Base-by-base conservation (phyloP, 106 monocot species). In the Apostasia ramifera region DNA sequence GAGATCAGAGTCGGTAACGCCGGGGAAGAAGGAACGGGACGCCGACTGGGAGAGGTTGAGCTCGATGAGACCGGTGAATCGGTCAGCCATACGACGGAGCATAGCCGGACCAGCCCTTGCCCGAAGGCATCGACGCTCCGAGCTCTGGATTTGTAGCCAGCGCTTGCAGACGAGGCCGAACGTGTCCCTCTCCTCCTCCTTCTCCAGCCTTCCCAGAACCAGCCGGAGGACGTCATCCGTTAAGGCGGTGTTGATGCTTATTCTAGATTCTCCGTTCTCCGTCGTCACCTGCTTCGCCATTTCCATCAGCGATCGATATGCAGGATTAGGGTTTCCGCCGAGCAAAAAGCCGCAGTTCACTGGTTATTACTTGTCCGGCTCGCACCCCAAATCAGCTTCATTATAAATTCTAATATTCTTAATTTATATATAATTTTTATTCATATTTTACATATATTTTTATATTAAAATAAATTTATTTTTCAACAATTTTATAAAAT, bases 161-260 rank as follows among this genome's bases (percentile, higher is more conserved):
- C 95, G 88, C 82, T 73, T 84, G 86, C 95, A 95, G 8, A 95
- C 89, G 59, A 95, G 89, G 8, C 82, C 84, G 79, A 89, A 95
- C 45, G 53, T 66, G 74, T 84, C 92, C 70, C 74, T 77, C 63
- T 92, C 92, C 42, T 74, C 84, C 78, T 84, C 80, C 37, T 40
- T 51, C 63, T 47, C 63, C 38, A 95, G 73, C 84, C 74, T 73
- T 64, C 66, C 53, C 2, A 95, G 77, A 45, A 95, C 80, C 59
- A 71, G 74, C 4, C 77, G 73, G 44, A 95, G 95, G 76, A 72
- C 88, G 73, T 95, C 92, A 75, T 95, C 92, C 42, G 82, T 89
- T 5, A 95, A 79, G 15, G 69, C 63, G 7, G 84, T 82, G 86
- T 92, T 92, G 61, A 95, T 95, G 81, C 61, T 13, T 44, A 26